A percentile compares a stretch with the other conserved stretches of the same genome.
Evolutionary conservation across 495 filamentous ascomycete species (phyloP).

Genomic region (Opeltia flavorubescens): DNA sequence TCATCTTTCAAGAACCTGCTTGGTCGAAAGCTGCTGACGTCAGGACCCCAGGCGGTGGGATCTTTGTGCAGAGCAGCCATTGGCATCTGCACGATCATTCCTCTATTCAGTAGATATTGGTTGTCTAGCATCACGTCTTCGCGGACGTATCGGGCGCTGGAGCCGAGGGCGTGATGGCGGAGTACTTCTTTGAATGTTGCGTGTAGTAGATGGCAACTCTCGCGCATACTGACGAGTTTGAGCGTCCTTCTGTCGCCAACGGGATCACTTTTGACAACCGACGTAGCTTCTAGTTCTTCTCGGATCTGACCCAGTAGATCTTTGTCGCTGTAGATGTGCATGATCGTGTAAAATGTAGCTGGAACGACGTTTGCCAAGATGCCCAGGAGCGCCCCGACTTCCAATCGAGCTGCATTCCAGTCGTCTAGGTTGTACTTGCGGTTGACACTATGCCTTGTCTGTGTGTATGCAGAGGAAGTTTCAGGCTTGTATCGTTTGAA

Average conservation of each 20-base stretch:
- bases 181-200: constrained; percentile 11
- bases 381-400: constrained; percentile 27
- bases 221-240: constrained; percentile 9
- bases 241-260: background rate
- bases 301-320: constrained; percentile 26
- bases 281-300: constrained; percentile 19
- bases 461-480: constrained; percentile 5
- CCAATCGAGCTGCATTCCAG: constrained; percentile 17
- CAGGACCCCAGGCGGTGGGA: constrained; percentile 6
- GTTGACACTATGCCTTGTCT: constrained; percentile 6
- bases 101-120: constrained; percentile 16
- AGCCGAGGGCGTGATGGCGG: constrained; percentile 4
- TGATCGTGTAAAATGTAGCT: constrained; percentile 33
- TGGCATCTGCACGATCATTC: constrained; percentile 15
- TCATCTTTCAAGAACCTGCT: constrained; percentile 9
- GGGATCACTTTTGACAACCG: background rate
- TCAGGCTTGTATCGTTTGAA: background rate
- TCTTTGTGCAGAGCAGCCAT: constrained; percentile 15
- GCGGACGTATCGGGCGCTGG: constrained; percentile 8
- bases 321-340: constrained; percentile 26
- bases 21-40: constrained; percentile 9
- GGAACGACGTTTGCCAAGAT: constrained; percentile 36
- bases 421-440: constrained; percentile 3
- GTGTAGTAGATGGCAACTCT: constrained; percentile 7
- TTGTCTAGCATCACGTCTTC: constrained; percentile 15